A percentile compares a stretch with the other conserved stretches of the same genome.
phyloP scores from a whole-genome alignment of 306 rosid species.

The Senna siamea region DNA sequence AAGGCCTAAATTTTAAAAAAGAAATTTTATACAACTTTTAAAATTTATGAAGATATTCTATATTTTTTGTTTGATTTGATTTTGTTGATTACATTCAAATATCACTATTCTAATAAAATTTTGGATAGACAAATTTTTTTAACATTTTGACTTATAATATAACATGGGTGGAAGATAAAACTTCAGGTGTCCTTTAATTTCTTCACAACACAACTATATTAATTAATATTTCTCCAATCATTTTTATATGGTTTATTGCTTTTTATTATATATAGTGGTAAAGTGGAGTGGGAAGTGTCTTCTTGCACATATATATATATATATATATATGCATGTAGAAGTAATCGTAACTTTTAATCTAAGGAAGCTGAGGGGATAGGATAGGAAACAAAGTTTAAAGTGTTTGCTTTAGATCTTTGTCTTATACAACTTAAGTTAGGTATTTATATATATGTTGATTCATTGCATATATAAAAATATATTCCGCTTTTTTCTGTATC shows the following conservation, averaged over 20 bases:
- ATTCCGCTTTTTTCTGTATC: too few species aligned
- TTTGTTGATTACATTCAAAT: too few species aligned
- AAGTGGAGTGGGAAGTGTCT: neutral
- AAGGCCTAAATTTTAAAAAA: too few species aligned
- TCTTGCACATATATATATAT: neutral
- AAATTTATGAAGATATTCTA: too few species aligned
- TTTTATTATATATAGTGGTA: neutral
- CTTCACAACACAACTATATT: too few species aligned
- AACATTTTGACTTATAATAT: too few species aligned
- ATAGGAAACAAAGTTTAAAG: neutral
- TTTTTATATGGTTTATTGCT: neutral
- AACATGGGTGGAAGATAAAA: neutral
- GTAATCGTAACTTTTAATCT: neutral
- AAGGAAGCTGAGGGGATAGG: too few species aligned
- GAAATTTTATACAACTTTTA: too few species aligned
- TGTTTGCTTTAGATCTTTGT: neutral
- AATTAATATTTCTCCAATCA: neutral
- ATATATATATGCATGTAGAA: neutral
- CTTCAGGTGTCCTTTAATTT: neutral
- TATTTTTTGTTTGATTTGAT: too few species aligned
- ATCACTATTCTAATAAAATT: too few species aligned
- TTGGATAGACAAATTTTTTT: too few species aligned
- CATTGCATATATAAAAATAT: neutral
- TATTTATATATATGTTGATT: neutral
- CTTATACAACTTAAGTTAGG: neutral